Evolutionary conservation across 2,329 filamentous ascomycete genomes (phyloP).

Genomic region (Ceratocystis albifundus): DNA sequence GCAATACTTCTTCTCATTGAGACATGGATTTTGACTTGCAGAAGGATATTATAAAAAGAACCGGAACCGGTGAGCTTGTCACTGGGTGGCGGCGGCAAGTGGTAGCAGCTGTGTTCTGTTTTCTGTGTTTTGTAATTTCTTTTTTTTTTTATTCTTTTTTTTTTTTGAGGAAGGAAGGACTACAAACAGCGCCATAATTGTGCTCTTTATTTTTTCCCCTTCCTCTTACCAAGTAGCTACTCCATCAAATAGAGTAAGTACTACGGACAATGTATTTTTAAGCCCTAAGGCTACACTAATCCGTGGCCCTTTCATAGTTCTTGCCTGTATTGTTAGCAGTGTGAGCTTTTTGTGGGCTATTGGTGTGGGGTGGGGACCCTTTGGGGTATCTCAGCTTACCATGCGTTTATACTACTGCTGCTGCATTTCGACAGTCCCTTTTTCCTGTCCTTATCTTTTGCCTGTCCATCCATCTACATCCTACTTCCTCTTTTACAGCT

Average conservation of each 20-base stretch:
- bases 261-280: too few species aligned
- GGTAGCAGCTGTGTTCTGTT: neutral
- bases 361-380: constrained; percentile 3
- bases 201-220: neutral
- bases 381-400: neutral
- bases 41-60: neutral
- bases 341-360: neutral
- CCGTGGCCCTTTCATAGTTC: neutral
- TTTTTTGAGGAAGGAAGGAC: neutral
- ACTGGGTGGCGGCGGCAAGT: neutral
- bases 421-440: neutral
- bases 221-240: neutral
- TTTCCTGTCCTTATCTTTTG: neutral
- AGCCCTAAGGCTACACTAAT: too few species aligned
- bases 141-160: too few species aligned
- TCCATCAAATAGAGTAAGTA: neutral
- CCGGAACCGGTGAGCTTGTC: too few species aligned
- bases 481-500: neutral
- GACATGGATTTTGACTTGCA: neutral
- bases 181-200: too few species aligned
- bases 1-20: neutral
- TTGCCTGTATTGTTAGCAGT: neutral
- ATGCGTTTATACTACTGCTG: too few species aligned
- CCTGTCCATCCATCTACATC: neutral
- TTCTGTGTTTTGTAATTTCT: too few species aligned